These are phyloP conservation scores for Candida parachauliodes DNA, from an alignment of 805 yeast genomes.

Conservation along the genomic window DNA sequence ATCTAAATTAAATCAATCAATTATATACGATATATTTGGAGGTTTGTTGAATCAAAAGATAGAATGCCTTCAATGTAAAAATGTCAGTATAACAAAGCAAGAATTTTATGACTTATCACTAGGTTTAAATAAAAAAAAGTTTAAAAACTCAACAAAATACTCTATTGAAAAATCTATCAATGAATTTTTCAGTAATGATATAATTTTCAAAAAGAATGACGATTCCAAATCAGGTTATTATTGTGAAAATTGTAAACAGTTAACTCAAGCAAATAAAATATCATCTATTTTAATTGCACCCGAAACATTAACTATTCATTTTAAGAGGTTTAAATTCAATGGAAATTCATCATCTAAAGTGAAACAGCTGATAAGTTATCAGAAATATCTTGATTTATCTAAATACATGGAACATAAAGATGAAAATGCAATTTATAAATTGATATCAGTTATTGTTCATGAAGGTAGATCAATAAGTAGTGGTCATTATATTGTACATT, in stretches of 20 bases:
- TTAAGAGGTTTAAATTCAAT: conserved; percentile 87
- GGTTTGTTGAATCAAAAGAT: conserved; percentile 84
- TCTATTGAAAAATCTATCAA: conserved; percentile 70
- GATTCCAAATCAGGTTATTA: conserved; percentile 70
- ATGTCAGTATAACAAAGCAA: conserved; percentile 81
- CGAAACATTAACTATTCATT: conserved; percentile 80
- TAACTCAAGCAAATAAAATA: conserved; percentile 74
- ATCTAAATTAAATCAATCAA: conserved; percentile 72
- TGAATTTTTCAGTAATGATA: conserved; percentile 82
- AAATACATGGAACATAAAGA: conserved; percentile 35
- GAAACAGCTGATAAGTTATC: conserved; percentile 81
- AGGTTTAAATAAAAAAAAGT: conserved; percentile 52
- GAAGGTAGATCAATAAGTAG: conserved; percentile 90
- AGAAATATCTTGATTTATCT: conserved; percentile 70
- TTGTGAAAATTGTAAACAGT: conserved; percentile 80
- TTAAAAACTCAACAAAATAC: conserved; percentile 32
- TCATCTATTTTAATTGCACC: conserved; percentile 78
- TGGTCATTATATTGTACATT: conserved; percentile 90
- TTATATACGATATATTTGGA: conserved; percentile 90
- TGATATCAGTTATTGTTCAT: conserved; percentile 84
- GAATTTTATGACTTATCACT: conserved; percentile 91
- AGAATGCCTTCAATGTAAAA: conserved; percentile 77
- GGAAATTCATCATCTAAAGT: conserved; percentile 78
- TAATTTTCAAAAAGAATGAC: conserved; percentile 61
- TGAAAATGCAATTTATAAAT: conserved; percentile 50